Percentiles rank a stretch among this genome's conserved stretches.
phyloP scores from a whole-genome alignment of 495 filamentous ascomycete species.

The Aspergillus olivimuriae region DNA sequence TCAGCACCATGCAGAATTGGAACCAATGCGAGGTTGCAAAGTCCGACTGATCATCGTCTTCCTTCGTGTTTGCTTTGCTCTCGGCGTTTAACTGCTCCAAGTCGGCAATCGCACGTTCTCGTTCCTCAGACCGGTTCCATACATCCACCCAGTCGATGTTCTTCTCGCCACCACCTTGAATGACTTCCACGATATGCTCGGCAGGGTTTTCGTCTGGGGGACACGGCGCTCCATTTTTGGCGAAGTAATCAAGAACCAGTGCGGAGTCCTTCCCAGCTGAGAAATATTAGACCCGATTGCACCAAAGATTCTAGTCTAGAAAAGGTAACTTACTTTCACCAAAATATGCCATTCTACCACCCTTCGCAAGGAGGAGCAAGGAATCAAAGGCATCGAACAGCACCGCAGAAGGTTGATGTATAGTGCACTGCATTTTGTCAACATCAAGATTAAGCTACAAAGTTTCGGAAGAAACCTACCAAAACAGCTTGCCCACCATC shows the following conservation, averaged over 20 bases:
- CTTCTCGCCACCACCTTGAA: slow-evolving; percentile 25
- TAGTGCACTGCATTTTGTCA: slow-evolving; percentile 57
- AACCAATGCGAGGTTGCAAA: slow-evolving; percentile 36
- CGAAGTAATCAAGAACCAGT: slow-evolving; percentile 51
- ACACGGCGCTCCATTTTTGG: slow-evolving; percentile 44
- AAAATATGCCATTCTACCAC: slow-evolving; percentile 51
- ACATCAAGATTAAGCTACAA: background rate
- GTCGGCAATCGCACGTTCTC: slow-evolving; percentile 52
- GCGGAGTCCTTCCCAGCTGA: slow-evolving; percentile 57
- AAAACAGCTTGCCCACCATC: slow-evolving; percentile 80
- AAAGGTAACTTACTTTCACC: slow-evolving; percentile 42
- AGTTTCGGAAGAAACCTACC: slow-evolving; percentile 11
- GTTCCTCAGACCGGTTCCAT: slow-evolving; percentile 51
- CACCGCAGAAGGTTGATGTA: slow-evolving; percentile 83
- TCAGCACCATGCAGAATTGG: slow-evolving; percentile 44
- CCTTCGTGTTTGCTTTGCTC: slow-evolving; percentile 24
- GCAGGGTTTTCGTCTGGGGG: slow-evolving; percentile 49
- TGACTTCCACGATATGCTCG: slow-evolving; percentile 51
- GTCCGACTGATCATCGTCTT: slow-evolving; percentile 45
- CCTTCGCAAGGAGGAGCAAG: slow-evolving; percentile 43
- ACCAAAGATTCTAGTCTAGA: slow-evolving; percentile 13
- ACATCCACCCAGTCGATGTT: slow-evolving; percentile 42
- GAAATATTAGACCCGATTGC: slow-evolving; percentile 18
- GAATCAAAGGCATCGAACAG: slow-evolving; percentile 47
- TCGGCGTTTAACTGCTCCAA: slow-evolving; percentile 54